Base-by-base conservation (phyloP, 2,329 filamentous ascomycete species). In the Colletotrichum australisinense region DNA sequence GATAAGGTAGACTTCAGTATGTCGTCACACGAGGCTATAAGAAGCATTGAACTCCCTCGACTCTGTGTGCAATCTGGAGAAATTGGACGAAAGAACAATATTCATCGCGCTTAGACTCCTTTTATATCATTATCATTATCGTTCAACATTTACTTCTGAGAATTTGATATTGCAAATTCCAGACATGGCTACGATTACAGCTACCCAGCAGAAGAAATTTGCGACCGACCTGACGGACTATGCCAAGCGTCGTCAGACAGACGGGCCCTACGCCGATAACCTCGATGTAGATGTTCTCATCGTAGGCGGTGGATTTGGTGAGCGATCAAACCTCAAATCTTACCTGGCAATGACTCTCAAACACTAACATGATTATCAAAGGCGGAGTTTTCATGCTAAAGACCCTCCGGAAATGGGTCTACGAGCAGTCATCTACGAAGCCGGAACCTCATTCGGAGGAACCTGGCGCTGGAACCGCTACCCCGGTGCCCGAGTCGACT, bases 401-500 rank as follows among this genome's bases (percentile, higher is more conserved):
- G 75, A 84, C 84, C 0, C 83, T 90, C 12, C 86, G 87, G 85
- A 89, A 11, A 81, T 82, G 11, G 89, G 88, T 1, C 78, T 86
- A 35, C 86, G 85, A 14, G 80, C 83, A 2, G 83, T 85, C 35
- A 83, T 90, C 26, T 88, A 86, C 73, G 89, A 91, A 74, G 87
- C 88, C 0, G 89, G 86, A 12, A 83, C 83, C 9, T 84, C 86
- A 63, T 78, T 84, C 0, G 89, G 88, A 2, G 89, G 88, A 28
- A 86, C 84, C 0, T 91, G 90, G 89, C 80, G 84, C 56, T 90
- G 85, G 86, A 90, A 90, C 78, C 84, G 84, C 75, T 91, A 90
- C 75, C 89, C 88, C 0, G 89, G 88, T 0, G 85, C 88, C 1
- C 80, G 83, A 0, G 88, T 90, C 2, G 90, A 92, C 79, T 88